Conservation (phyloP, 208 protist species). For the Histomonas meleagridis region DNA sequence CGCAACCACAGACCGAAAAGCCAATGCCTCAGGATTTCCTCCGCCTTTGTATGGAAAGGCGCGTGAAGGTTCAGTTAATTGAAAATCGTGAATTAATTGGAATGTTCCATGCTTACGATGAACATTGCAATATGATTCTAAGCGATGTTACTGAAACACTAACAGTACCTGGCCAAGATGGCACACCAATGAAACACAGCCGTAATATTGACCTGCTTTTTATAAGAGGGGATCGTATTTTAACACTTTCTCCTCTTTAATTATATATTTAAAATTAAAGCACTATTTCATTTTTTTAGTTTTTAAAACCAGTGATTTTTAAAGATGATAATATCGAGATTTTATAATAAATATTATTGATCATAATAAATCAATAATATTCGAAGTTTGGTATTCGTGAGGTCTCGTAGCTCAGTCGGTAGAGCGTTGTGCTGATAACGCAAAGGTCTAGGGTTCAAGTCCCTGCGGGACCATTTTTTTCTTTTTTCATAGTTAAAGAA, state of each 20-base stretch:
- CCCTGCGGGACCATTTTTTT: too few relatives aligned
- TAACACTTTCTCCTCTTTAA: not conserved
- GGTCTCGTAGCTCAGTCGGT: not conserved
- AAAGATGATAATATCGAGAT: too few relatives aligned
- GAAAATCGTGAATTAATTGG: not conserved
- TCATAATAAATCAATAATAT: too few relatives aligned
- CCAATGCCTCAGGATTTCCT: slow-evolving; percentile 17
- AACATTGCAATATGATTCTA: slow-evolving; percentile 27
- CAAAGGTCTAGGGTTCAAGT: not conserved
- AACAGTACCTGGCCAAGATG: not conserved
- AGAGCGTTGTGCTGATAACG: not conserved
- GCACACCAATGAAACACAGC: not conserved
- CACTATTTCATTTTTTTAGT: too few relatives aligned
- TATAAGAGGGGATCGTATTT: not conserved
- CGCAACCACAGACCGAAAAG: slow-evolving; percentile 11
- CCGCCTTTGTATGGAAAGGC: not conserved
- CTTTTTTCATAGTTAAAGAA: too few relatives aligned
- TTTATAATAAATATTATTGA: too few relatives aligned
- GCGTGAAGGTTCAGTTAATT: not conserved
- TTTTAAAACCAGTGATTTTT: too few relatives aligned
- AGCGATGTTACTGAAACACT: not conserved
- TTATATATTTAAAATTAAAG: too few relatives aligned
- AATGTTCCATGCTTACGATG: slow-evolving; percentile 8
- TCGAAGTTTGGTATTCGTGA: too few relatives aligned
- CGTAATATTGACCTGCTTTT: not conserved